Conservation (phyloP, 768 basidiomycete species). For the Boletus coccyginus region DNA sequence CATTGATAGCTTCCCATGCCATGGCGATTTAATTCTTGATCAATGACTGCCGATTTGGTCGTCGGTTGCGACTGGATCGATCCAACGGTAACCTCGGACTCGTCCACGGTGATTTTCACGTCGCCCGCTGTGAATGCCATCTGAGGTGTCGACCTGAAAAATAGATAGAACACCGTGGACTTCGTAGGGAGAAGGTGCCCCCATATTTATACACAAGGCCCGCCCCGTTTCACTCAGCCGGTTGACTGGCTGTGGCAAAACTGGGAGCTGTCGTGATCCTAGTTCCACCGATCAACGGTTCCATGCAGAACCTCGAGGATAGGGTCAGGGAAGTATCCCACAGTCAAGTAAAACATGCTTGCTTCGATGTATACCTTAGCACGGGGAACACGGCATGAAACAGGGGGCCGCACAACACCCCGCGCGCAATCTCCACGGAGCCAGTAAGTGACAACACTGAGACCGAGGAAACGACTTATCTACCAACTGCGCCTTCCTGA, state of each 20-base stretch:
- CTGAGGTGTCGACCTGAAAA: not conserved
- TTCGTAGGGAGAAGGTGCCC: not conserved
- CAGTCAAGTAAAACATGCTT: not conserved
- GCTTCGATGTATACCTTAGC: not conserved
- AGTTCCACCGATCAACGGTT: not conserved
- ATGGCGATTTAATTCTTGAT: constrained; percentile 9
- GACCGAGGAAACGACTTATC: not conserved
- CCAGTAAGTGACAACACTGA: too few species aligned
- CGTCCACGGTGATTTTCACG: not conserved
- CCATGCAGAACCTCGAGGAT: not conserved
- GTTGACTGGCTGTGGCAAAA: not conserved
- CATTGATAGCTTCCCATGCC: constrained; percentile 19
- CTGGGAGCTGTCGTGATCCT: not conserved
- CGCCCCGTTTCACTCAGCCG: too few species aligned
- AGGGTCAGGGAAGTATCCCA: not conserved
- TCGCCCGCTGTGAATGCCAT: not conserved
- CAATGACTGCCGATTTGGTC: constrained; percentile 11
- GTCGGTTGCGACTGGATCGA: not conserved
- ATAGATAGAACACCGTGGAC: not conserved
- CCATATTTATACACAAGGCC: not conserved
- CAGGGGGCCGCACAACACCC: too few species aligned
- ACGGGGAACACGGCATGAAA: too few species aligned
- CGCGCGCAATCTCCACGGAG: not conserved
- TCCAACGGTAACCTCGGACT: not conserved
- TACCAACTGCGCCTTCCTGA: too few species aligned